Percentiles rank a stretch among this genome's conserved stretches.
phyloP scores from a whole-genome alignment of 1,139 yeast species.

The Blastobotrys illinoisensis region DNA sequence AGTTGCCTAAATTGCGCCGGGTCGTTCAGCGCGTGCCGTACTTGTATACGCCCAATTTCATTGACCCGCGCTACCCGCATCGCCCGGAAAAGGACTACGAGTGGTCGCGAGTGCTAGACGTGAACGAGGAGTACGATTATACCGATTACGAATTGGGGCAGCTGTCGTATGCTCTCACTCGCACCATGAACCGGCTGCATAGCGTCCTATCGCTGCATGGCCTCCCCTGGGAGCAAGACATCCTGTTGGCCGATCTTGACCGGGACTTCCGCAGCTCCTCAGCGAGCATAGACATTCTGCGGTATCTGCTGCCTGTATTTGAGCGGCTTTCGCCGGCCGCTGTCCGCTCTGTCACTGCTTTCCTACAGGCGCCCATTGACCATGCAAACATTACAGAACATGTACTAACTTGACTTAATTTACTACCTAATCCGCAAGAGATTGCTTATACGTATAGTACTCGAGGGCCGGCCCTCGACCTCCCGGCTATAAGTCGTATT shows the following conservation, averaged over 20 bases:
- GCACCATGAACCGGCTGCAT: slow-evolving; percentile 18
- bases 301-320: slow-evolving; percentile 6
- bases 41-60: slow-evolving; percentile 45
- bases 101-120: slow-evolving; percentile 48
- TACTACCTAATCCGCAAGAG: too few species aligned
- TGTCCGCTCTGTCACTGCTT: slow-evolving; percentile 2
- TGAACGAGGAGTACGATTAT: slow-evolving; percentile 48
- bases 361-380: slow-evolving; percentile 6
- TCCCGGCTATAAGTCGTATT: too few species aligned
- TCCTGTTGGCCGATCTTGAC: slow-evolving; percentile 13
- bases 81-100: slow-evolving; percentile 27
- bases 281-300: neutral
- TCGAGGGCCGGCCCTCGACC: too few species aligned
- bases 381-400: slow-evolving; percentile 1
- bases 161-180: slow-evolving; percentile 30
- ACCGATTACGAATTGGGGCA: slow-evolving; percentile 39
- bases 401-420: neutral
- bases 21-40: slow-evolving; percentile 52
- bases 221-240: slow-evolving; percentile 22
- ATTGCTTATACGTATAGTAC: too few species aligned
- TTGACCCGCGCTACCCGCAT: slow-evolving; percentile 42
- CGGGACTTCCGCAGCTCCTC: slow-evolving; percentile 5
- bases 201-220: slow-evolving; percentile 9
- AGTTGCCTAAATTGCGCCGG: slow-evolving; percentile 18
- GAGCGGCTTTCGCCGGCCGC: slow-evolving; percentile 6